These are phyloP conservation scores for Gloeophyllum trabeum DNA, from an alignment of 768 basidiomycete species.

Conservation along the genomic window DNA sequence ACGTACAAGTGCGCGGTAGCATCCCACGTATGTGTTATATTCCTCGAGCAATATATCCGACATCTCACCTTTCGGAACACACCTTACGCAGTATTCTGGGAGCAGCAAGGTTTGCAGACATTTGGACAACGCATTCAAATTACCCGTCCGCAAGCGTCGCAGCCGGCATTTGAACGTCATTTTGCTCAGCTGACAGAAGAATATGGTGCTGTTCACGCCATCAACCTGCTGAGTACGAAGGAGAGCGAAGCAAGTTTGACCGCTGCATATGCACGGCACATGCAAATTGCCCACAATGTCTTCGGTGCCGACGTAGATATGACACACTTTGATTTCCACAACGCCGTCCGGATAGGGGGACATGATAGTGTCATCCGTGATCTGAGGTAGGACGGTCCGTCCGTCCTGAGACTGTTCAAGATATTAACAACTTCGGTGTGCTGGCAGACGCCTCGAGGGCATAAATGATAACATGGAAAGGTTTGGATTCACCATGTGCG, in stretches of 20 bases:
- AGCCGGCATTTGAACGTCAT: constrained; percentile 95
- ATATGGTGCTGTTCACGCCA: constrained; percentile 76
- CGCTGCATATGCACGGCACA: constrained; percentile 70
- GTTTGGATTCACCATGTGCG: constrained; percentile 81
- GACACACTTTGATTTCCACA: constrained; percentile 93
- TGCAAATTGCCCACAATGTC: constrained; percentile 50
- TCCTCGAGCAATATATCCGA: neutral
- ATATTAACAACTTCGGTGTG: neutral
- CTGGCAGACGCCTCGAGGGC: constrained; percentile 44
- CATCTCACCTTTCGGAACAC: neutral
- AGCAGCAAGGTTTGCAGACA: constrained; percentile 91
- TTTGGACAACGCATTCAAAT: constrained; percentile 94
- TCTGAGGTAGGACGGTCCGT: constrained; percentile 34
- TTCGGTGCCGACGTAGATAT: constrained; percentile 64
- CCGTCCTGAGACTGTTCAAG: neutral
- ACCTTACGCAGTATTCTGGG: constrained; percentile 79
- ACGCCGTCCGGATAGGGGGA: constrained; percentile 65
- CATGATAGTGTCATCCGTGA: constrained; percentile 81
- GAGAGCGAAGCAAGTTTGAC: constrained; percentile 88
- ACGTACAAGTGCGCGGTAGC: constrained; percentile 89
- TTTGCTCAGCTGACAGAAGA: constrained; percentile 79
- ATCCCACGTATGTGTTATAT: constrained; percentile 68
- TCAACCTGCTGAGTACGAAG: constrained; percentile 86
- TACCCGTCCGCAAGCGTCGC: constrained; percentile 89
- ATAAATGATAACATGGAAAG: constrained; percentile 57